Conservation (phyloP, 2,329 filamentous ascomycete species). For the Alternaria longipes region DNA sequence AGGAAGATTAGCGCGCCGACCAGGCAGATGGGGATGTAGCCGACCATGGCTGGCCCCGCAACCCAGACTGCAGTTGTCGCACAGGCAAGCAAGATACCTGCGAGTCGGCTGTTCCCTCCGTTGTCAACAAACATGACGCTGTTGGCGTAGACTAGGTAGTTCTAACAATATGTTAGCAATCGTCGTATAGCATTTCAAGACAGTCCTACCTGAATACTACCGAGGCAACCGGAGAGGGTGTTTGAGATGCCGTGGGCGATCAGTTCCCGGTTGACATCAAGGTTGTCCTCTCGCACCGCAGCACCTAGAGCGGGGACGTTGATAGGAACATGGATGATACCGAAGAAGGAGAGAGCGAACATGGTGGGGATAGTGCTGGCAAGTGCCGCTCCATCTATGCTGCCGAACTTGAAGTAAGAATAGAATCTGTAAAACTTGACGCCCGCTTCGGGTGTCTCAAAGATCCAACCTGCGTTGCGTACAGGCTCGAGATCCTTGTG, state of each 20-base stretch:
- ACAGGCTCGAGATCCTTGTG: slow-evolving; percentile 72
- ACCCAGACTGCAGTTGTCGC: slow-evolving; percentile 85
- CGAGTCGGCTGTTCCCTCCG: slow-evolving; percentile 85
- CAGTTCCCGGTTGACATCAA: slow-evolving; percentile 89
- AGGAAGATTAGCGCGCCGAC: slow-evolving; percentile 95
- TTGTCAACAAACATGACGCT: slow-evolving; percentile 96
- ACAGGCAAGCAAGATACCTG: slow-evolving; percentile 82
- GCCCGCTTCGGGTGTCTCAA: slow-evolving; percentile 80
- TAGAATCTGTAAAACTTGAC: slow-evolving; percentile 99
- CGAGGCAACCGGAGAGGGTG: slow-evolving; percentile 82
- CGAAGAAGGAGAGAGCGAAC: slow-evolving; percentile 97
- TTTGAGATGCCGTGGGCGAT: slow-evolving; percentile 95
- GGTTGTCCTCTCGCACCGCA: slow-evolving; percentile 89
- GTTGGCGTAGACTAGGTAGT: slow-evolving; percentile 97
- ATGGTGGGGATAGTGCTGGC: slow-evolving; percentile 89
- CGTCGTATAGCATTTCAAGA: rapidly evolving
- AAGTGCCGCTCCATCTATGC: slow-evolving; percentile 85
- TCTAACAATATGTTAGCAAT: slow-evolving; percentile 60
- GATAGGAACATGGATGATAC: slow-evolving; percentile 95
- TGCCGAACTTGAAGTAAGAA: slow-evolving; percentile 85
- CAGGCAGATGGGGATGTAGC: slow-evolving; percentile 95
- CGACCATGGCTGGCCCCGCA: slow-evolving; percentile 86
- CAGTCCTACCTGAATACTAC: slow-evolving; percentile 75
- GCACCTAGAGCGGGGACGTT: slow-evolving; percentile 95
- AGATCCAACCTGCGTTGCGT: slow-evolving; percentile 85